These are phyloP conservation scores for Penicillium canescens DNA, from an alignment of 495 filamentous ascomycete genomes.

Conservation along the genomic window DNA sequence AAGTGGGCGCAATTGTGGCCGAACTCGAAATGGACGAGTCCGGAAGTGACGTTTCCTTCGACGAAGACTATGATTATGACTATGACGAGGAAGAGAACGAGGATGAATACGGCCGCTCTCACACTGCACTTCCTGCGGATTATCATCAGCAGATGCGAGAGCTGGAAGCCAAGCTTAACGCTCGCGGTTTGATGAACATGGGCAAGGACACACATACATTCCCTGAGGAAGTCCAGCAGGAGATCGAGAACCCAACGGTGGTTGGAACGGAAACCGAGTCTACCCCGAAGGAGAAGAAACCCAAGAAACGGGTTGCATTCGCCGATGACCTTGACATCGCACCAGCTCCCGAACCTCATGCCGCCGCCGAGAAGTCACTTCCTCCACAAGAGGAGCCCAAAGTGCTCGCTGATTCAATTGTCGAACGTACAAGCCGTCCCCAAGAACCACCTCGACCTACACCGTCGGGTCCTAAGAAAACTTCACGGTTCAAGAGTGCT, in stretches of 20 bases:
- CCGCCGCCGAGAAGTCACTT: slow-evolving; percentile 26
- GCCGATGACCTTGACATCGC: slow-evolving; percentile 74
- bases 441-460: slow-evolving; percentile 14
- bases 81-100: slow-evolving; percentile 62
- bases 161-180: slow-evolving; percentile 71
- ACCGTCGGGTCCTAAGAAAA: slow-evolving; percentile 37
- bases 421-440: slow-evolving; percentile 40
- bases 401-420: slow-evolving; percentile 46
- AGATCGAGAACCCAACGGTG: slow-evolving; percentile 26
- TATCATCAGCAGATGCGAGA: slow-evolving; percentile 80
- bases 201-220: slow-evolving; percentile 44
- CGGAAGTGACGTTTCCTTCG: slow-evolving; percentile 55
- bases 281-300: slow-evolving; percentile 28
- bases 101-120: slow-evolving; percentile 68
- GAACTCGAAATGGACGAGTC: slow-evolving; percentile 83
- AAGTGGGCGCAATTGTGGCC: slow-evolving; percentile 89
- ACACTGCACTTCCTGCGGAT: slow-evolving; percentile 63
- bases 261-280: slow-evolving; percentile 6
- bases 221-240: slow-evolving; percentile 33
- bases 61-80: slow-evolving; percentile 50
- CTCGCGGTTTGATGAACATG: slow-evolving; percentile 53
- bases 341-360: slow-evolving; percentile 34
- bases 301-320: slow-evolving; percentile 77
- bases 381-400: slow-evolving; percentile 37
- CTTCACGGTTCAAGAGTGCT: slow-evolving; percentile 45